phyloP scores from a whole-genome alignment of 805 yeast genomes.

The Teunomyces pallodes region DNA sequence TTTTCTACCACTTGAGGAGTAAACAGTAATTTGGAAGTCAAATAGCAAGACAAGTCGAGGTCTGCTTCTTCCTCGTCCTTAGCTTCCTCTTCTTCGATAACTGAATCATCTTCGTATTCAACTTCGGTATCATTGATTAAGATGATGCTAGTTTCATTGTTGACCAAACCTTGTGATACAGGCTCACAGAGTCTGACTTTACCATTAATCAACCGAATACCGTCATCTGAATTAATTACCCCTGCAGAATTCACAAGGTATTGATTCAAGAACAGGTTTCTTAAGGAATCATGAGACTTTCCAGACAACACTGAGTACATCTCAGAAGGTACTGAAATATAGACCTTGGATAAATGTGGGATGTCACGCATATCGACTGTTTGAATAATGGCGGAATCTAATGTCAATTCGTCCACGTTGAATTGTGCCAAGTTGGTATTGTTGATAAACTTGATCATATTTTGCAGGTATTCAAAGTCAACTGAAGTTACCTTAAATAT shows the following conservation, averaged over 20 bases:
- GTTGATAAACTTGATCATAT: slow-evolving; percentile 40
- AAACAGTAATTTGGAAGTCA: slow-evolving; percentile 26
- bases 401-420: slow-evolving; percentile 24
- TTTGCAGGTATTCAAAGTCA: slow-evolving; percentile 21
- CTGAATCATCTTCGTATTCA: slow-evolving; percentile 7
- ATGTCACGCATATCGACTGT: slow-evolving; percentile 33
- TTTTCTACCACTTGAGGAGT: slow-evolving; percentile 3
- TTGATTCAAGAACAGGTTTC: slow-evolving; percentile 28
- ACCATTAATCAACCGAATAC: slow-evolving; percentile 46
- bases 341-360: slow-evolving; percentile 41
- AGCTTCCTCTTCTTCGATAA: slow-evolving; percentile 9
- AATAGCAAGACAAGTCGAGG: slow-evolving; percentile 32
- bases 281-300: slow-evolving; percentile 30
- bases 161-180: slow-evolving; percentile 60
- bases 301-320: slow-evolving; percentile 34
- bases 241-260: slow-evolving; percentile 21
- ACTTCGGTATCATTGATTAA: slow-evolving; percentile 39
- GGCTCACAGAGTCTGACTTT: slow-evolving; percentile 67
- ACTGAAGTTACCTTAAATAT: slow-evolving; percentile 36
- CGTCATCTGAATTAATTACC: slow-evolving; percentile 42
- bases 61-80: slow-evolving; percentile 10
- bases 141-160: slow-evolving; percentile 48
- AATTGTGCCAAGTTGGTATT: slow-evolving; percentile 36
- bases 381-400: slow-evolving; percentile 37
- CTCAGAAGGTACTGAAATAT: slow-evolving; percentile 45